Conservation (phyloP, 495 filamentous ascomycete genomes). For the Venustampulla echinocandica region DNA sequence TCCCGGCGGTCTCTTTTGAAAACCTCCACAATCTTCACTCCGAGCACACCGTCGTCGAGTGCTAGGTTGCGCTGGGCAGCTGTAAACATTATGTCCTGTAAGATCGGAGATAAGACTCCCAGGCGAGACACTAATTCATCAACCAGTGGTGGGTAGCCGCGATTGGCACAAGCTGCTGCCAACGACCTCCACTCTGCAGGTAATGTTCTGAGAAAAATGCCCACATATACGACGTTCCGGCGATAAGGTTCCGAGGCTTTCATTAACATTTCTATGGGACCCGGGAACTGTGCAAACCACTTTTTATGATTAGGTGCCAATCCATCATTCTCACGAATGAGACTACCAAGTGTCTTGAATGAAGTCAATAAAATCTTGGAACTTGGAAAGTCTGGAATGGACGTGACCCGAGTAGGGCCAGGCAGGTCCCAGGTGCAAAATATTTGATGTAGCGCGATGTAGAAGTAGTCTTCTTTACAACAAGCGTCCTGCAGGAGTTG, state of each 20-base stretch:
- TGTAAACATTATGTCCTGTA: slow-evolving; percentile 53
- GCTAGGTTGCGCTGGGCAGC: slow-evolving; percentile 36
- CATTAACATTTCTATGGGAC: slow-evolving; percentile 25
- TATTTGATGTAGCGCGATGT: slow-evolving; percentile 58
- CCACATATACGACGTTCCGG: slow-evolving; percentile 24
- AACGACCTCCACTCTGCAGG: slow-evolving; percentile 26
- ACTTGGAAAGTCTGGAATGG: slow-evolving; percentile 13
- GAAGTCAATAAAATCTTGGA: slow-evolving; percentile 11
- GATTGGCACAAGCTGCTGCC: slow-evolving; percentile 23
- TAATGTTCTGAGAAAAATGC: slow-evolving; percentile 30
- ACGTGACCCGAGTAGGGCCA: neutral
- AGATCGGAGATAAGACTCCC: slow-evolving; percentile 41
- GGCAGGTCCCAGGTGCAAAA: slow-evolving; percentile 43
- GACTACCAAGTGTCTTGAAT: slow-evolving; percentile 29
- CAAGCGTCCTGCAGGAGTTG: slow-evolving; percentile 51
- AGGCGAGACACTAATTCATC: slow-evolving; percentile 46
- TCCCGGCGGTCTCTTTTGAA: slow-evolving; percentile 33
- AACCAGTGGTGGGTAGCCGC: slow-evolving; percentile 50
- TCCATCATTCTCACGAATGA: slow-evolving; percentile 18
- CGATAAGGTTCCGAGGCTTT: slow-evolving; percentile 21
- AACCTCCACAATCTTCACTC: slow-evolving; percentile 26
- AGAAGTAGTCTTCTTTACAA: slow-evolving; percentile 46
- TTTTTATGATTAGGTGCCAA: slow-evolving; percentile 29
- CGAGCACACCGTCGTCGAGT: slow-evolving; percentile 20
- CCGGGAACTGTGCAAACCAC: slow-evolving; percentile 50